A percentile compares a stretch with the other conserved stretches of the same genome.
Evolutionary conservation across 169 alveolate genomes (phyloP).

Genomic region (Babesia gibsoni): DNA sequence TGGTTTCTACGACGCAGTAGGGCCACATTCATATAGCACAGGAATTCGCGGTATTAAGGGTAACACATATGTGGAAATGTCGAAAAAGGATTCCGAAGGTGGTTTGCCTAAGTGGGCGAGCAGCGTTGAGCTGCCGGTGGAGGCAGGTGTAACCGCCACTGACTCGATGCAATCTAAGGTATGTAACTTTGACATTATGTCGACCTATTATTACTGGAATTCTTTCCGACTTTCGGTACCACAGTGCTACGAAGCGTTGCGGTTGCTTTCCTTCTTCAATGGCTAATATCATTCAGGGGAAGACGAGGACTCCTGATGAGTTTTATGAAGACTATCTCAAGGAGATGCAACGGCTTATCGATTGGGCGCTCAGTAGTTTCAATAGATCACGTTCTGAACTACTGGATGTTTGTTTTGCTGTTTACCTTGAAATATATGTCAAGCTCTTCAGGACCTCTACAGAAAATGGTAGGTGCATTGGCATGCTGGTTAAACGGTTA

Average conservation of each 20-base stretch:
- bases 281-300: too few species aligned
- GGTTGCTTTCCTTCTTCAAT: too few species aligned
- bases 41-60: neutral
- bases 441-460: constrained; percentile 49
- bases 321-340: constrained; percentile 2
- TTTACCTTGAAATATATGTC: constrained; percentile 49
- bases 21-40: neutral
- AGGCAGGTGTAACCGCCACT: neutral
- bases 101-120: neutral
- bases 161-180: neutral
- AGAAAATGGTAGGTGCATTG: constrained; percentile 29
- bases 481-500: too few species aligned
- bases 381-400: constrained; percentile 50
- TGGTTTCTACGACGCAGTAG: neutral
- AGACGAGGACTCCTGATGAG: neutral
- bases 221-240: too few species aligned
- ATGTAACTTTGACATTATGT: too few species aligned
- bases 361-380: constrained; percentile 62
- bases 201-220: too few species aligned
- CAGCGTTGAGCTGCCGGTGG: neutral
- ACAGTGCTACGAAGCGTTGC: too few species aligned
- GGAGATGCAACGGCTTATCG: constrained; percentile 31
- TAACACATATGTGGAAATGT: neutral
- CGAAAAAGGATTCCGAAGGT: neutral
- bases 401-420: constrained; percentile 59